These are phyloP conservation scores for Cladosporium sp. DNA, from an alignment of 2,329 filamentous ascomycete species.

Conservation along the genomic window DNA sequence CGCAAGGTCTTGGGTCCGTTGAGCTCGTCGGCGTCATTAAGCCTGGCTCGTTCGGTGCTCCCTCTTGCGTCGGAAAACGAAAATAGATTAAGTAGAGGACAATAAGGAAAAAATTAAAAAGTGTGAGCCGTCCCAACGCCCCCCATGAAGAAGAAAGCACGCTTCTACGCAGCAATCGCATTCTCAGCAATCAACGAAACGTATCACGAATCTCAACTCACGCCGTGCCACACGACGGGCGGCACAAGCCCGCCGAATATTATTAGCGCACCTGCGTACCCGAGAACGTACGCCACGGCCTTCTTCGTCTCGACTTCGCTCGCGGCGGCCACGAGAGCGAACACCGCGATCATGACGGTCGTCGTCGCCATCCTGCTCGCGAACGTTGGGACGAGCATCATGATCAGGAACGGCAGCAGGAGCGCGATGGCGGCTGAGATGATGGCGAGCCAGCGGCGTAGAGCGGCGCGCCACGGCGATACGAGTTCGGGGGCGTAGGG, in stretches of 20 bases:
- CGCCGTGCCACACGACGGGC: not conserved
- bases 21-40: not conserved
- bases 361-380: conserved; percentile 9
- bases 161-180: not conserved
- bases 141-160: not conserved
- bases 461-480: not conserved
- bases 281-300: conserved; percentile 15
- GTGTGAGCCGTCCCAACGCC: not conserved
- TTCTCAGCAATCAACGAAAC: not conserved
- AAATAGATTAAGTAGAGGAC: not conserved
- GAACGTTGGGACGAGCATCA: conserved; percentile 15
- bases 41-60: not conserved
- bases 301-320: conserved; percentile 10
- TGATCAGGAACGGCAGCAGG: conserved; percentile 19
- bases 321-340: conserved; percentile 14
- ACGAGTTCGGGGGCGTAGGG: conserved; percentile 2
- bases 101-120: not conserved
- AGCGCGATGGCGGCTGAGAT: conserved; percentile 13
- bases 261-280: conserved; percentile 3
- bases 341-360: conserved; percentile 11
- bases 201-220: not conserved
- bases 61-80: not conserved
- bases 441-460: conserved; percentile 13
- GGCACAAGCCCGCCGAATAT: conserved; percentile 10
- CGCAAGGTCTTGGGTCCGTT: not conserved